A percentile compares a stretch with the other conserved stretches of the same genome.
These are phyloP conservation scores for Durusdinium trenchii DNA, from an alignment of 73 alveolate genomes.

Conservation along the genomic window DNA sequence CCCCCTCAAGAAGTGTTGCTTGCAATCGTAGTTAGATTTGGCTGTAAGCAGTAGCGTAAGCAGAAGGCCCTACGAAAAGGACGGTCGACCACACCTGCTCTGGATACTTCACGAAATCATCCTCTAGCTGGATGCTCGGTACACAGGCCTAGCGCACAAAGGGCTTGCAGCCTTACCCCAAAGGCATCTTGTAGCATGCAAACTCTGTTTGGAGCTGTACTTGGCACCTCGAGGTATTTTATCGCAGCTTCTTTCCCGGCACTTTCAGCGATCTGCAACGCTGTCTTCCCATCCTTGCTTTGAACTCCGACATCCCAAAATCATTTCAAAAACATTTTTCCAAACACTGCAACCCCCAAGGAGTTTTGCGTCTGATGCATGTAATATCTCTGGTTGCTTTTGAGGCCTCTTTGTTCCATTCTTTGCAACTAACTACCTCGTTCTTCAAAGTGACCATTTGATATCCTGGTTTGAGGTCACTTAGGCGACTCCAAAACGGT, in stretches of 20 bases:
- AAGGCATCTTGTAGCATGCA: background rate
- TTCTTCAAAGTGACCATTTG: background rate
- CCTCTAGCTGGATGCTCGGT: constrained; percentile 93
- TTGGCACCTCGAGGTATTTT: constrained; percentile 58
- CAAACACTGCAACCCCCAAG: background rate
- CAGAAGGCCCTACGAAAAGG: too few relatives aligned
- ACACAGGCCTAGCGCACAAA: constrained; percentile 61
- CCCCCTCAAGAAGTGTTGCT: too few relatives aligned
- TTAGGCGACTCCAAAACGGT: too few relatives aligned
- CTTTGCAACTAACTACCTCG: background rate
- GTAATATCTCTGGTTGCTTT: background rate
- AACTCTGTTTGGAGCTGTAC: background rate
- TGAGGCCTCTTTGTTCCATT: background rate
- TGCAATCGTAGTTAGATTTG: too few relatives aligned
- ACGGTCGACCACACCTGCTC: constrained; percentile 69
- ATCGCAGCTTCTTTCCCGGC: constrained; percentile 76
- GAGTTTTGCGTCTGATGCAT: background rate
- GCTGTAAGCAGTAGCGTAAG: too few relatives aligned
- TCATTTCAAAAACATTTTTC: background rate
- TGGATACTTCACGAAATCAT: constrained; percentile 84
- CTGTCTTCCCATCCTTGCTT: constrained; percentile 81
- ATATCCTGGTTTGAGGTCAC: too few relatives aligned
- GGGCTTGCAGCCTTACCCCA: background rate
- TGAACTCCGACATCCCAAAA: background rate
- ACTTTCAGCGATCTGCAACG: constrained; percentile 78